phyloP scores from a whole-genome alignment of 345 rosid genomes.

The Syzygium aromaticum region DNA sequence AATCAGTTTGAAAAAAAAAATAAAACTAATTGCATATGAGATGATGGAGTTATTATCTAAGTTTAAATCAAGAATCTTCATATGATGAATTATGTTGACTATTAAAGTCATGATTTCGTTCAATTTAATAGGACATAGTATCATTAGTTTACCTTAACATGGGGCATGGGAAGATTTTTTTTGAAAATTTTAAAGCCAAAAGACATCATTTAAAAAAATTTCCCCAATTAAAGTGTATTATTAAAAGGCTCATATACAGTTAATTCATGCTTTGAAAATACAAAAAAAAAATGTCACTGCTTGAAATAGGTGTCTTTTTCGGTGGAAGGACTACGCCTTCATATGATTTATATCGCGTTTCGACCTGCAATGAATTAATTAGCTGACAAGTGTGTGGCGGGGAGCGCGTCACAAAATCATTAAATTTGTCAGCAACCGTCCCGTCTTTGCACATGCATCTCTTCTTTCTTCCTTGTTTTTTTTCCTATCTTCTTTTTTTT shows the following conservation, averaged over 20 bases:
- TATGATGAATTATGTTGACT: neutral
- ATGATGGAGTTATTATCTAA: neutral
- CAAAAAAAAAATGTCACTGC: neutral
- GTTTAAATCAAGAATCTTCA: neutral
- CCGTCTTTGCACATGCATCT: neutral
- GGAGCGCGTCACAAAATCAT: neutral
- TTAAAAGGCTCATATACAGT: neutral
- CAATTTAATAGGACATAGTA: neutral
- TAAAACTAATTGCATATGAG: neutral
- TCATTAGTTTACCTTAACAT: neutral
- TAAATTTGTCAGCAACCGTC: neutral
- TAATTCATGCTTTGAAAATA: neutral
- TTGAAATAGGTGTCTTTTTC: rapidly evolving
- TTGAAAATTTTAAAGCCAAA: neutral
- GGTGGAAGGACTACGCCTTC: neutral
- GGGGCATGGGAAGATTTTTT: neutral
- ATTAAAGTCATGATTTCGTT: neutral
- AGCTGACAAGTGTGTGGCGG: rapidly evolving
- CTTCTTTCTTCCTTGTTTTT: neutral
- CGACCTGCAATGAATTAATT: neutral
- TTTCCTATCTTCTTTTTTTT: too few species aligned
- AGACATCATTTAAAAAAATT: neutral
- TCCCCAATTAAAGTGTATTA: neutral
- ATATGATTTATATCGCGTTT: neutral
- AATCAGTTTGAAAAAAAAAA: neutral